Evolutionary conservation across 208 protist genomes (phyloP).

Genomic region (Leishmania tarentolae): DNA sequence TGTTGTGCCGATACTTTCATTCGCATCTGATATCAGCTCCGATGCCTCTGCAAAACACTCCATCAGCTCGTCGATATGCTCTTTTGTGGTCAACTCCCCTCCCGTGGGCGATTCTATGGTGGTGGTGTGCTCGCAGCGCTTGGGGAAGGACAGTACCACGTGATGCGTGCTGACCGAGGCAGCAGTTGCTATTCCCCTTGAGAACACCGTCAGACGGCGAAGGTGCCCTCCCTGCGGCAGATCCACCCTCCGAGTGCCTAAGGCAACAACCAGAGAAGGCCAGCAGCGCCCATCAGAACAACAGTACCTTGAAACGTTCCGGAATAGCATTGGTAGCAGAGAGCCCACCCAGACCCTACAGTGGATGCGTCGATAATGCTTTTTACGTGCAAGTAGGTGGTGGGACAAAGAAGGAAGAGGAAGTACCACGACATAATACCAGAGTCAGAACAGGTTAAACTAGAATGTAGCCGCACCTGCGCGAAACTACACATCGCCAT

Average conservation of each 20-base stretch:
- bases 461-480: no score
- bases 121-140: slow-evolving; percentile 11
- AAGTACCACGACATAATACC: neutral
- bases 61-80: slow-evolving; percentile 55
- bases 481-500: no score
- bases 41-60: slow-evolving; percentile 66
- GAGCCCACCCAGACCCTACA: neutral
- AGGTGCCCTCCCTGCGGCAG: no score
- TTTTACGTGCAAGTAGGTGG: neutral
- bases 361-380: neutral
- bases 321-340: neutral
- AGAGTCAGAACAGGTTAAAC: no score
- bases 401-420: neutral
- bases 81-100: slow-evolving; percentile 2
- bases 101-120: neutral
- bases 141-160: neutral
- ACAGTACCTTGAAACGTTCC: neutral
- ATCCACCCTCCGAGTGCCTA: neutral
- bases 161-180: neutral
- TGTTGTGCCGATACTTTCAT: slow-evolving; percentile 64
- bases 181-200: neutral
- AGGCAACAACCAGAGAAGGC: neutral
- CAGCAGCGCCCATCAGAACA: neutral
- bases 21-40: slow-evolving; percentile 66
- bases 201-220: neutral